phyloP scores from a whole-genome alignment of 1,139 yeast species.

The Nadsonia starkeyi-henricii region DNA sequence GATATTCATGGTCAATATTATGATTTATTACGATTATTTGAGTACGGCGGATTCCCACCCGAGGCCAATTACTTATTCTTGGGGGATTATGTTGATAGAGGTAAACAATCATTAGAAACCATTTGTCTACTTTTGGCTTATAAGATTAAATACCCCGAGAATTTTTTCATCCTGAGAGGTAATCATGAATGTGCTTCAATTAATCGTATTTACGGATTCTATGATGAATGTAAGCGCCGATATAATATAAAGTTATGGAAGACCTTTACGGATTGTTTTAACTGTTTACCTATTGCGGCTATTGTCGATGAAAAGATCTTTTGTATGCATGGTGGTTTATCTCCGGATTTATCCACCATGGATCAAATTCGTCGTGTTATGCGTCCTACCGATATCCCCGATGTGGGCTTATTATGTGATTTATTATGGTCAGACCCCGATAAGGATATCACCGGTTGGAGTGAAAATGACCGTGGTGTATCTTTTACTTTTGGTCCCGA shows the following conservation, averaged over 20 bases:
- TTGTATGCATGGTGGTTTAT: slow-evolving; percentile 97
- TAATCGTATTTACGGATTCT: slow-evolving; percentile 92
- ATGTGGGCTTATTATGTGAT: slow-evolving; percentile 89
- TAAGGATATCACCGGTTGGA: slow-evolving; percentile 95
- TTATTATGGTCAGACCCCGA: slow-evolving; percentile 97
- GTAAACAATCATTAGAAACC: slow-evolving; percentile 90
- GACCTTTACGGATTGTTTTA: slow-evolving; percentile 94
- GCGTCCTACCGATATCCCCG: slow-evolving; percentile 98
- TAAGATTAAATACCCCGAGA: slow-evolving; percentile 94
- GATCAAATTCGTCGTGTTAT: slow-evolving; percentile 95
- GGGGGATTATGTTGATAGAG: slow-evolving; percentile 97
- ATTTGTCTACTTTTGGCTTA: slow-evolving; percentile 85
- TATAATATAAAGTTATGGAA: slow-evolving; percentile 96
- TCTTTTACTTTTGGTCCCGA: slow-evolving; percentile 96
- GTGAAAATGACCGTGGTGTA: slow-evolving; percentile 96
- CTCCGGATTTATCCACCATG: slow-evolving; percentile 94
- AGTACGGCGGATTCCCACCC: slow-evolving; percentile 98
- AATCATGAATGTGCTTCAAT: slow-evolving; percentile 97
- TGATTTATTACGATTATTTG: slow-evolving; percentile 86
- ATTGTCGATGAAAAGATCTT: slow-evolving; percentile 94
- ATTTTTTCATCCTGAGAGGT: slow-evolving; percentile 83
- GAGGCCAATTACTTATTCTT: slow-evolving; percentile 89
- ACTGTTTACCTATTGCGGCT: slow-evolving; percentile 96
- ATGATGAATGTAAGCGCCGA: slow-evolving; percentile 93
- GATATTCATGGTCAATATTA: slow-evolving; percentile 97